Evolutionary conservation across 805 yeast species (phyloP).

Genomic region (Saturnispora gosingensis): DNA sequence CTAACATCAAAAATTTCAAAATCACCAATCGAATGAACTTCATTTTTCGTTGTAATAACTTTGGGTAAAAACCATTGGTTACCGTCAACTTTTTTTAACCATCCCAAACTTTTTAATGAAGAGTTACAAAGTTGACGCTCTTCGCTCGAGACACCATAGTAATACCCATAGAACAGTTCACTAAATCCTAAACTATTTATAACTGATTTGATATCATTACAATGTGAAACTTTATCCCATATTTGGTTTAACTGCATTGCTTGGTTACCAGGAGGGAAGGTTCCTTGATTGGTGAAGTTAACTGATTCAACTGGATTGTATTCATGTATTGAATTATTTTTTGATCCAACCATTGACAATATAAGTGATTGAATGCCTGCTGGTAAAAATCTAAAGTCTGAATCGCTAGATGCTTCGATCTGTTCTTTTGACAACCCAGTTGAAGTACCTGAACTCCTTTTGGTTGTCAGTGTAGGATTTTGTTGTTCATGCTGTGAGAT

Average conservation of each 20-base stretch:
- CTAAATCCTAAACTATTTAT: conserved; percentile 26
- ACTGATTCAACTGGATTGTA: conserved; percentile 11
- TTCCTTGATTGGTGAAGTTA: conserved; percentile 19
- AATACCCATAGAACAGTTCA: conserved; percentile 36
- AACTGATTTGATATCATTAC: conserved; percentile 18
- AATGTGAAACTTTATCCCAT: conserved; percentile 24
- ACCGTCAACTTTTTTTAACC: conserved; percentile 25
- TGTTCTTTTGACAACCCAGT: neutral
- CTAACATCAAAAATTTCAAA: conserved; percentile 35
- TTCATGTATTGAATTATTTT: conserved; percentile 14
- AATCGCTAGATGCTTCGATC: conserved; percentile 14
- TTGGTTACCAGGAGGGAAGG: conserved; percentile 27
- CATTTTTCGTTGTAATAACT: conserved; percentile 29
- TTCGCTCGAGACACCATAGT: conserved; percentile 33
- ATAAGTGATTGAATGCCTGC: conserved; percentile 29
- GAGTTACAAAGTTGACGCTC: conserved; percentile 32
- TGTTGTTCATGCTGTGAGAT: neutral
- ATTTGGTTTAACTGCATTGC: conserved; percentile 26
- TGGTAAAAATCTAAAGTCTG: conserved; percentile 26
- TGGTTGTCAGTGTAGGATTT: neutral
- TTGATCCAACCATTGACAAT: conserved; percentile 21
- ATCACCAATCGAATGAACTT: conserved; percentile 34
- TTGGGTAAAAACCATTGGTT: conserved; percentile 31
- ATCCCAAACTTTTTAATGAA: conserved; percentile 28
- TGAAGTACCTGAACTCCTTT: neutral